Evolutionary conservation across 257 asterid species (phyloP), one percentile per base, ranked within the genome.

Genomic region (Scutellaria galericulata): DNA sequence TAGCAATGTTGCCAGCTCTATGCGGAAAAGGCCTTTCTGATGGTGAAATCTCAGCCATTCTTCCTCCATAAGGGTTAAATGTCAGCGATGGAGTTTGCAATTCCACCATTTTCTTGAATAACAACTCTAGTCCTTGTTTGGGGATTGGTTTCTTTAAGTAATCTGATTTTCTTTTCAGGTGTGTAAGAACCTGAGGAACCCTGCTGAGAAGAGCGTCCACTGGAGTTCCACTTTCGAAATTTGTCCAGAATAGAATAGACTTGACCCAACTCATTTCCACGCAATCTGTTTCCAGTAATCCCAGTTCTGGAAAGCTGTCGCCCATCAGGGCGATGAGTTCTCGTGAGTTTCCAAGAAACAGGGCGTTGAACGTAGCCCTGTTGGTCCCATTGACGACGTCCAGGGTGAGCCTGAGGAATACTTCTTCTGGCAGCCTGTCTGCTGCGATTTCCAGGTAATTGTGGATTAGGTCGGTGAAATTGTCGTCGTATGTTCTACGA

Each of bases 81-180:
- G 64, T 22, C 46, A 81, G 68, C 13, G 5, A 0, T 3, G 79
- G 78, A 12, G 61, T 7, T 13, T 61, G 78, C 31, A 85, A n/a
- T 53, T 83, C 85, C 42, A 75, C 70, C 89, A 86, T 84, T 44
- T 75, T 86, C 68, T 72, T 44, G 78, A 82, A 81, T 18, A 86
- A 51, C 35, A 73, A 64, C 13, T 84, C 84, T 20, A 84, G n/a
- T 9, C 80, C 89, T 5, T 57, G 60, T 59, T 72, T 84, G 24
- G 87, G 75, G 31, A 86, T 77, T 0, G 85, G 82, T 5, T 64
- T 68, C 46, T 80, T 74, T 15, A 86, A 31, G 63, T 82, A 86
- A 68, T 86, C 89, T 1, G 89, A 82, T 74, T 82, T 84, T 9
- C 87, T 72, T 48, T 84, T 86, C 63, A 79, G 48, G 61, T 68